phyloP scores from a whole-genome alignment of 257 asterid species.

The Nicotiana knightiana region DNA sequence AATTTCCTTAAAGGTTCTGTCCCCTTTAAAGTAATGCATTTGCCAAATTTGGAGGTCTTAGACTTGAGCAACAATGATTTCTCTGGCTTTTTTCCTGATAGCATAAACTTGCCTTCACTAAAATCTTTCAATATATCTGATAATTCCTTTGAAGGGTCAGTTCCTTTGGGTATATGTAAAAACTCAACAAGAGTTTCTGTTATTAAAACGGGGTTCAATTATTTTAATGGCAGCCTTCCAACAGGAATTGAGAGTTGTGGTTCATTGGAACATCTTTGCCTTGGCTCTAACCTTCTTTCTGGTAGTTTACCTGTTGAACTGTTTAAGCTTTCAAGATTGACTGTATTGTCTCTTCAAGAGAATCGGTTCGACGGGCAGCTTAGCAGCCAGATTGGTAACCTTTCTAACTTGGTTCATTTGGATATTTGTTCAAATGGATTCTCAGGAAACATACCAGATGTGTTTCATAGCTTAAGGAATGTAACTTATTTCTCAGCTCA shows the following conservation, averaged over 20 bases:
- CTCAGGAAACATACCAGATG: slow-evolving; percentile 53
- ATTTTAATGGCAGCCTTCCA: slow-evolving; percentile 38
- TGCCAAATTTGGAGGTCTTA: slow-evolving; percentile 44
- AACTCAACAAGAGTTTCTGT: slow-evolving; percentile 45
- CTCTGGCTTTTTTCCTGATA: slow-evolving; percentile 38
- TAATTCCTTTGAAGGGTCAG: slow-evolving; percentile 40
- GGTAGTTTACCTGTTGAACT: slow-evolving; percentile 63
- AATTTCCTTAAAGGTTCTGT: slow-evolving; percentile 49
- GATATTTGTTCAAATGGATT: slow-evolving; percentile 57
- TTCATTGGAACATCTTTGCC: slow-evolving; percentile 41
- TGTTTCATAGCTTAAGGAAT: slow-evolving; percentile 37
- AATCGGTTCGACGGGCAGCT: slow-evolving; percentile 53
- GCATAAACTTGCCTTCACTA: slow-evolving; percentile 46
- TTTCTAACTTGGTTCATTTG: slow-evolving; percentile 45
- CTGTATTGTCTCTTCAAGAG: slow-evolving; percentile 38
- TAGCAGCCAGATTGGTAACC: slow-evolving; percentile 46
- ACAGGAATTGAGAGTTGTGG: slow-evolving; percentile 47
- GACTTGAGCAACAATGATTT: slow-evolving; percentile 56
- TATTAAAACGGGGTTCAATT: slow-evolving; percentile 38
- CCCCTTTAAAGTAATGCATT: slow-evolving; percentile 45
- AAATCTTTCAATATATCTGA: slow-evolving; percentile 43
- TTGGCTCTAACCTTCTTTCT: slow-evolving; percentile 40
- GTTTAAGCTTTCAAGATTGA: slow-evolving; percentile 39
- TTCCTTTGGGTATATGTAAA: slow-evolving; percentile 55
- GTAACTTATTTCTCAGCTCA: slow-evolving; percentile 56